phyloP scores from a whole-genome alignment of 768 basidiomycete species.

The Trametes coccinea region DNA sequence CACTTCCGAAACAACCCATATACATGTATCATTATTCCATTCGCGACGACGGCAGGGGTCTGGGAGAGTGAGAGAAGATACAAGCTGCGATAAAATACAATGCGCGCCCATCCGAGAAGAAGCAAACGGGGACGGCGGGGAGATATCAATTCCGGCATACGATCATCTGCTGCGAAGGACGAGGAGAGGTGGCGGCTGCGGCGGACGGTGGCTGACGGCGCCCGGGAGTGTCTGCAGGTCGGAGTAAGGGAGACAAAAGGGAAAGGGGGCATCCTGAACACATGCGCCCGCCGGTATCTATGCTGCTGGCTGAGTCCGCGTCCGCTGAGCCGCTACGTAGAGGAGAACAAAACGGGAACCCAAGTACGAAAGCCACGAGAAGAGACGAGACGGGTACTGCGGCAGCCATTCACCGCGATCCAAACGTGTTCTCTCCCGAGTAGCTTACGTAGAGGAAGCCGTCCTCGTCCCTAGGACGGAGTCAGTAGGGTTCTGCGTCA shows the following conservation, averaged over 20 bases:
- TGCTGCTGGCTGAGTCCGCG: conserved; percentile 16
- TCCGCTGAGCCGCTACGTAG: conserved; percentile 7
- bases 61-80: conserved; percentile 17
- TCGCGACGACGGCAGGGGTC: conserved; percentile 1
- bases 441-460: conserved; percentile 99
- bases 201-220: conserved; percentile 10
- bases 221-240: conserved; percentile 7
- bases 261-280: conserved; percentile 2
- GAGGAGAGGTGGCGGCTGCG: background rate
- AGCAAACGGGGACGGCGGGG: conserved; percentile 19
- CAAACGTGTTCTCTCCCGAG: conserved; percentile 98
- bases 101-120: conserved; percentile 15
- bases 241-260: background rate
- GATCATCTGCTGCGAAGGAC: conserved; percentile 8
- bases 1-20: background rate
- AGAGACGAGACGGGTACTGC: background rate
- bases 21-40: conserved; percentile 24
- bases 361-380: background rate
- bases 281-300: conserved; percentile 21
- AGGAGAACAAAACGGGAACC: conserved; percentile 1
- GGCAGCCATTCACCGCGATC: conserved; percentile 35
- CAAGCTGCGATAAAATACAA: conserved; percentile 23
- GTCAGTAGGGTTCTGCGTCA: background rate
- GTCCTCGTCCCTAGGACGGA: conserved; percentile 84
- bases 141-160: conserved; percentile 14